Percentiles rank a stretch among this genome's conserved stretches.
phyloP scores from a whole-genome alignment of 2,329 filamentous ascomycete species.

The Aphanocladium album region DNA sequence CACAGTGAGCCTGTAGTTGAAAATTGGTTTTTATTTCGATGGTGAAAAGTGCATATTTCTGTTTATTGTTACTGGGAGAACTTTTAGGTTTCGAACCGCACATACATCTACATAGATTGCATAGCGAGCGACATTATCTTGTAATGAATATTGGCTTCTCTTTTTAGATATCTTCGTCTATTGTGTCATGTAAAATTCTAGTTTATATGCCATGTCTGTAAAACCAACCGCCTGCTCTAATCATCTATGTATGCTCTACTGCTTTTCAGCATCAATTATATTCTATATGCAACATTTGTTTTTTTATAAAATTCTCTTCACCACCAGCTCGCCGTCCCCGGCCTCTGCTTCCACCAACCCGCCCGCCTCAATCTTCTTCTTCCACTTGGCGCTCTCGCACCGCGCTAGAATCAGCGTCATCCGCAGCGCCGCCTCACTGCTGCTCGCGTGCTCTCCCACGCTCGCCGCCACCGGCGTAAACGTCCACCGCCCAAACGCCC shows the following conservation, averaged over 20 bases:
- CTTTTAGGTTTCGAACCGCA: neutral
- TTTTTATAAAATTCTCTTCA: conserved; percentile 32
- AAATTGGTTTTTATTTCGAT: neutral
- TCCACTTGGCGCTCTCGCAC: conserved; percentile 72
- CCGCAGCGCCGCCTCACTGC: conserved; percentile 52
- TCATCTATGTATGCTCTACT: neutral
- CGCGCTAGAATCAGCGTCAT: conserved; percentile 73
- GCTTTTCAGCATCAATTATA: conserved; percentile 1
- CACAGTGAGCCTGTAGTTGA: conserved; percentile 60
- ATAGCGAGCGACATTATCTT: conserved; percentile 9
- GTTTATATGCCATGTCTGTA: neutral
- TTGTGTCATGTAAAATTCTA: neutral
- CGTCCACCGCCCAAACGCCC: conserved; percentile 95
- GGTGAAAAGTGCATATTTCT: conserved; percentile 7
- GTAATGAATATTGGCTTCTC: neutral
- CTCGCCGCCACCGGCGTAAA: conserved; percentile 58
- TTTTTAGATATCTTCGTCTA: neutral
- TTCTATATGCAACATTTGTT: conserved; percentile 4
- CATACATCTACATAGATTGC: conserved; percentile 10
- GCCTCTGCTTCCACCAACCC: conserved; percentile 46
- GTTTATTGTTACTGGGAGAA: neutral
- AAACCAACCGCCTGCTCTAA: neutral
- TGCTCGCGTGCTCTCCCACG: conserved; percentile 49
- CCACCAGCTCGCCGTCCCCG: conserved; percentile 44
- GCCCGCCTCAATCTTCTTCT: conserved; percentile 61